Evolutionary conservation across 176 grass and related monocot genomes (phyloP).

Genomic region (Musa beccarii): DNA sequence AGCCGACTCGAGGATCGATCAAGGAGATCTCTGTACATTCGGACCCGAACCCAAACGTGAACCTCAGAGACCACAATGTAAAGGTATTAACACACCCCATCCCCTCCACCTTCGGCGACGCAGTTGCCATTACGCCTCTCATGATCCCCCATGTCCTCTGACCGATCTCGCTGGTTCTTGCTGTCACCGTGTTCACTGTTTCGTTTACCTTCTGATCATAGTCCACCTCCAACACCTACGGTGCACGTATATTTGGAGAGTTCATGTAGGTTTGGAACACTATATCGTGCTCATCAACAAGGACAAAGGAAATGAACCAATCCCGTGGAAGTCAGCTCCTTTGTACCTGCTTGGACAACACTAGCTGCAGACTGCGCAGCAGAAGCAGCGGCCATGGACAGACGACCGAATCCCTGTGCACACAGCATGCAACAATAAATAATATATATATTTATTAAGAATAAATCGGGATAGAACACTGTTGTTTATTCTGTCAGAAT

Average conservation of each 20-base stretch:
- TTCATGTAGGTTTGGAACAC: no score
- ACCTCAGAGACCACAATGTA: no score
- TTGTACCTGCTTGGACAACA: constrained; percentile 79
- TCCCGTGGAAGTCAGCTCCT: constrained; percentile 88
- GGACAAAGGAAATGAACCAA: neutral
- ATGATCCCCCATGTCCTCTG: constrained; percentile 83
- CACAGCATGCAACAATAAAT: neutral
- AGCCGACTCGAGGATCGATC: no score
- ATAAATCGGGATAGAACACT: no score
- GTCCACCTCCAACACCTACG: constrained; percentile 79
- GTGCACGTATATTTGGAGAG: neutral
- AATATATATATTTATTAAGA: neutral
- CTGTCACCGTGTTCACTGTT: constrained; percentile 73
- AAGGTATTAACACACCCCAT: neutral
- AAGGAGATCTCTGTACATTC: no score
- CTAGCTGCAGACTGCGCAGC: constrained; percentile 83
- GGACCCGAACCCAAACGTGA: no score
- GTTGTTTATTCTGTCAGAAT: no score
- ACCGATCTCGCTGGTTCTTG: constrained; percentile 75
- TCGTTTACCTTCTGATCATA: constrained; percentile 93
- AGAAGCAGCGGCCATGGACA: constrained; percentile 85
- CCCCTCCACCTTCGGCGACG: constrained; percentile 79
- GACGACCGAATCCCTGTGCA: constrained; percentile 72
- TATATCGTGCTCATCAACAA: neutral
- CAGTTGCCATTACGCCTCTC: constrained; percentile 78